Evolutionary conservation across 2,329 filamentous ascomycete species (phyloP).

Genomic region (Cordyceps sp.): DNA sequence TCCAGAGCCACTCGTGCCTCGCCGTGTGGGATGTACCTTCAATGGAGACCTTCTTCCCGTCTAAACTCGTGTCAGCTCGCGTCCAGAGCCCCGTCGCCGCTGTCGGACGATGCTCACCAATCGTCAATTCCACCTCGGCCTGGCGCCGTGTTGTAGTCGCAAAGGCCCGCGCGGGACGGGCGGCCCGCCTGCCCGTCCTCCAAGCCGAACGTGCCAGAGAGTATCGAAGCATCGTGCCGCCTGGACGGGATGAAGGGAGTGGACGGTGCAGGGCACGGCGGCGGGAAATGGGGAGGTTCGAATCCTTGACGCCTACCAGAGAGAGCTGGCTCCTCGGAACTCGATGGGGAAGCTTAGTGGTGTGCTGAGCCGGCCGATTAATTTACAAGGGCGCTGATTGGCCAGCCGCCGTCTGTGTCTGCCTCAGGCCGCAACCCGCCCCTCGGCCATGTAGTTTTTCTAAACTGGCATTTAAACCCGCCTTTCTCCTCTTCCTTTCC

Average conservation of each 20-base stretch:
- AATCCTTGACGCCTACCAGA: no score
- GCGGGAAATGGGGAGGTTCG: no score
- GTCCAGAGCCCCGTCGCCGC: not conserved
- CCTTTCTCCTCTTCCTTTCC: conserved; percentile 6
- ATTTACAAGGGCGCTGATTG: conserved; percentile 28
- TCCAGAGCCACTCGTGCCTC: no score
- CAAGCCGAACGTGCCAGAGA: conserved; percentile 51
- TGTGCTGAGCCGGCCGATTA: conserved; percentile 14
- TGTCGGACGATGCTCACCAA: conserved; percentile 40
- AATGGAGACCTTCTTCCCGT: conserved; percentile 96
- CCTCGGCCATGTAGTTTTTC: no score
- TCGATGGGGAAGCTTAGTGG: not conserved
- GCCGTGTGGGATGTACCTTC: conserved; percentile 70
- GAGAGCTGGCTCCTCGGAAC: no score
- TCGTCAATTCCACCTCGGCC: conserved; percentile 91
- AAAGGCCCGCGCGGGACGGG: conserved; percentile 59
- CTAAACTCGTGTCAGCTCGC: conserved; percentile 29
- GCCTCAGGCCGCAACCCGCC: conserved; percentile 22
- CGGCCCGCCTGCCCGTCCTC: conserved; percentile 43
- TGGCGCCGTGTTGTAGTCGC: conserved; percentile 60
- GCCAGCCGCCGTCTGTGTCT: conserved; percentile 8
- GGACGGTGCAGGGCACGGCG: no score
- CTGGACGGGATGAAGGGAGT: conserved; percentile 30
- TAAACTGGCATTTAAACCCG: no score
- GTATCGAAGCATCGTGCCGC: conserved; percentile 53